Base-by-base conservation (phyloP, 2,329 filamentous ascomycete species). In the Pestalotiopsis fici region DNA sequence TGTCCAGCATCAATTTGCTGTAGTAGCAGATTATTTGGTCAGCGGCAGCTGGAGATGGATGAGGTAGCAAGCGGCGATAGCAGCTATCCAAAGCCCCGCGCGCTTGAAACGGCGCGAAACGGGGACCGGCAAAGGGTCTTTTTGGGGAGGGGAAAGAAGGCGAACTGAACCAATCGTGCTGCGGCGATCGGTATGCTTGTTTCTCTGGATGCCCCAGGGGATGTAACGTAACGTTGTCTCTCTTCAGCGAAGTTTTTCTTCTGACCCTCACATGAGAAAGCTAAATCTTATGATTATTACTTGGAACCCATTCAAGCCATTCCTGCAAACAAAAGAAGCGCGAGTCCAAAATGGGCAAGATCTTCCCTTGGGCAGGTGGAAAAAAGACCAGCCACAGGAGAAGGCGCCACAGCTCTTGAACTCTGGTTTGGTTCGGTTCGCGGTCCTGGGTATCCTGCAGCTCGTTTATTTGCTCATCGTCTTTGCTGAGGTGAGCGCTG, bases 141-240 rank as follows among this genome's bases (percentile, higher is more conserved):
- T 23, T n/a, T n/a, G 18, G n/a, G n/a, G 18, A 54, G 23, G 43
- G n/a, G 15, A 50, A 50, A n/a, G 18, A 50, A 18, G 18, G 37
- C 39, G 35, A 35, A 27, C 9, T 27, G 37, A 18, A 35, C 31
- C 59, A 21, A 47, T 47, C 21, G 59, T 25, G 9, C 21, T 15
- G 37, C 25, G 27, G 31, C 28, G 57, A 31, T 23, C 59, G 31
- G 12, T 31, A 13, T 31, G 28, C 15, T 18, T 59, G 3, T 15
- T 31, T 59, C 13, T 11, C 12, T 57, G 9, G 55, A 7, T 25
- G 27, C 55, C n/a, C 23, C 27, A 57, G 27, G 57, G 35, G 37
- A 62, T 62, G 59, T 62, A 62, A 62, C 59, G 59, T 62, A 62
- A 62, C 59, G 35, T 62, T 62, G 31, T 50, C 18, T 18, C 37